A percentile compares a stretch with the other conserved stretches of the same genome.
These are phyloP conservation scores for Linderniella brevidens DNA, from an alignment of 257 asterid species.

Conservation along the genomic window DNA sequence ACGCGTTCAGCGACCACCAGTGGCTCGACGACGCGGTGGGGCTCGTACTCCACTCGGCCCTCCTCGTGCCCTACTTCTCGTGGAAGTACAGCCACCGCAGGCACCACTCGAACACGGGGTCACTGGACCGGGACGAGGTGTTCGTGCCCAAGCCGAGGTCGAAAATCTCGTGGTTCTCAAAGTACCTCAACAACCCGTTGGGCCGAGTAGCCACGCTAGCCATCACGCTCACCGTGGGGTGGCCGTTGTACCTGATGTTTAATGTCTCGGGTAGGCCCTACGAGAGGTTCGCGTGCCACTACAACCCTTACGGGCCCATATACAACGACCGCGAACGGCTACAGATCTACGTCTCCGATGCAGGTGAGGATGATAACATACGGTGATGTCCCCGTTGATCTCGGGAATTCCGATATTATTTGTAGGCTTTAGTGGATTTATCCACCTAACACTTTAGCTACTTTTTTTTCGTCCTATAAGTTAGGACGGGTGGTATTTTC, in stretches of 20 bases:
- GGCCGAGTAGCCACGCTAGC: slow-evolving; percentile 28
- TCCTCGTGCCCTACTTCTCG: slow-evolving; percentile 52
- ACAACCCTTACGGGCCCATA: slow-evolving; percentile 38
- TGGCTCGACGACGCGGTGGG: slow-evolving; percentile 62
- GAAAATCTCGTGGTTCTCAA: slow-evolving; percentile 26
- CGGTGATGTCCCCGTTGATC: no score
- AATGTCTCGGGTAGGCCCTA: slow-evolving; percentile 53
- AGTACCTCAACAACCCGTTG: slow-evolving; percentile 45
- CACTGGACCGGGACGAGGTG: slow-evolving; percentile 54
- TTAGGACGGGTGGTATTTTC: no score
- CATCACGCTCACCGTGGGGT: slow-evolving; percentile 39
- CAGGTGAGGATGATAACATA: no score
- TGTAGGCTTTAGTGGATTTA: no score
- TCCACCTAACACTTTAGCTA: no score
- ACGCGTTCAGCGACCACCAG: slow-evolving; percentile 32
- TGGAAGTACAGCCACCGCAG: slow-evolving; percentile 64
- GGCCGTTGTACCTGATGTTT: slow-evolving; percentile 51
- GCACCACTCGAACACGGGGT: slow-evolving; percentile 63
- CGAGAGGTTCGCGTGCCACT: slow-evolving; percentile 47
- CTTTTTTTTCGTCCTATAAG: no score
- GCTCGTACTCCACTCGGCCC: slow-evolving; percentile 51
- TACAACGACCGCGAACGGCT: slow-evolving; percentile 30
- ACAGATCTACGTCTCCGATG: no score
- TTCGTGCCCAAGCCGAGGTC: slow-evolving; percentile 46
- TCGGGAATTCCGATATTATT: no score